phyloP scores from a whole-genome alignment of 495 filamentous ascomycete genomes.

The Aspergillus coremiiformis region DNA sequence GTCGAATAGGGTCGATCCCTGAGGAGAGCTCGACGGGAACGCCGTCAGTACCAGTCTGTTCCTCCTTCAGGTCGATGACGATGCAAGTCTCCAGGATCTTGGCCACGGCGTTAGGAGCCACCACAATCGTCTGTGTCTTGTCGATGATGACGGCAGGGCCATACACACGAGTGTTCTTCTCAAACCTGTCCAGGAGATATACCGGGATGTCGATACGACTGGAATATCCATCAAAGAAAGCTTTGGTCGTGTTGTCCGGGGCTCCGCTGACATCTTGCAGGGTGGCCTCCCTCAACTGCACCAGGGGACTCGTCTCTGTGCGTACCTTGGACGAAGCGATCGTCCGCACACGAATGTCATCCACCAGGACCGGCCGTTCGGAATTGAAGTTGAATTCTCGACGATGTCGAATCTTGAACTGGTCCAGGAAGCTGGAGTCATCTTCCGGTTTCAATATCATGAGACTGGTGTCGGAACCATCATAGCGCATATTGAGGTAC shows the following conservation, averaged over 20 bases:
- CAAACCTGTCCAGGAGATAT: conserved; percentile 73
- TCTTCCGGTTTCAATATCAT: conserved; percentile 44
- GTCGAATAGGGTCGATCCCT: conserved; percentile 71
- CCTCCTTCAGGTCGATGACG: conserved; percentile 44
- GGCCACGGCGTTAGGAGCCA: conserved; percentile 66
- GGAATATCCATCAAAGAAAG: conserved; percentile 52
- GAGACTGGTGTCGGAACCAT: conserved; percentile 45
- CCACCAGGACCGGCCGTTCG: conserved; percentile 41
- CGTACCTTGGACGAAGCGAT: conserved; percentile 38
- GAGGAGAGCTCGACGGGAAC: conserved; percentile 63
- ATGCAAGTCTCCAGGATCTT: conserved; percentile 38
- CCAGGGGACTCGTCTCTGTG: conserved; percentile 33
- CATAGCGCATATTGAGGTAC: conserved; percentile 49
- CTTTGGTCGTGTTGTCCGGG: conserved; percentile 28
- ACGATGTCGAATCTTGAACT: conserved; percentile 41
- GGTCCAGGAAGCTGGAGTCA: conserved; percentile 32
- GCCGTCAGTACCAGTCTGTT: conserved; percentile 55
- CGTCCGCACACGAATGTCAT: conserved; percentile 46
- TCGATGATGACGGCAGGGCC: conserved; percentile 92
- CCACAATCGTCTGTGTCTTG: conserved; percentile 90
- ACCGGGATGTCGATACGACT: conserved; percentile 74
- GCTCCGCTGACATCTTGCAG: conserved; percentile 21
- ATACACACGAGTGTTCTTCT: conserved; percentile 64
- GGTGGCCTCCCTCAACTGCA: conserved; percentile 31
- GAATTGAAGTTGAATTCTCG: conserved; percentile 50